phyloP scores from a whole-genome alignment of 2,329 filamentous ascomycete genomes.

The Tolypocladium capitatum region DNA sequence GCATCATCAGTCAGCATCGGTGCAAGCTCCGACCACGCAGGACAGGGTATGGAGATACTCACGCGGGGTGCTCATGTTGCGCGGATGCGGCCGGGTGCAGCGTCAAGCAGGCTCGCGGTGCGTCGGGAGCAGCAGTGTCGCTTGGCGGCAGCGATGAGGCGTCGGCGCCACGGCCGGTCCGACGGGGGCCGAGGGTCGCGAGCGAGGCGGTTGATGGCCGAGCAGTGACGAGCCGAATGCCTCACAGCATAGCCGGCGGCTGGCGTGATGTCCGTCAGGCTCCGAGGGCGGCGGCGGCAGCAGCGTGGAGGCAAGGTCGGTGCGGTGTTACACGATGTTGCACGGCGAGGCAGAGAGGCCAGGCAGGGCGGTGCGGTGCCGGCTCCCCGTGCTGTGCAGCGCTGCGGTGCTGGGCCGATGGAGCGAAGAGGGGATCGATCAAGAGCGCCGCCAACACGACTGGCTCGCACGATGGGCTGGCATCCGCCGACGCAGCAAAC shows the following conservation, averaged over 20 bases:
- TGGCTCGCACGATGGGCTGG: neutral
- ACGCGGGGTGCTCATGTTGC: slow-evolving; percentile 4
- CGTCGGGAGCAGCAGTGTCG: neutral
- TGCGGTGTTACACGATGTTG: neutral
- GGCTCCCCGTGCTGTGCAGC: neutral
- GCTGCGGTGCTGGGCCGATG: neutral
- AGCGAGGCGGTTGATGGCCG: neutral
- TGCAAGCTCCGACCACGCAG: too few species aligned
- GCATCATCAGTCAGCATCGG: neutral
- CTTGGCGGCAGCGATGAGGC: neutral
- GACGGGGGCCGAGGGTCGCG: neutral
- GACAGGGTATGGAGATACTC: neutral
- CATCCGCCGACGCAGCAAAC: neutral
- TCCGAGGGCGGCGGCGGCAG: neutral
- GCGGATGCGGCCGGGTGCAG: neutral
- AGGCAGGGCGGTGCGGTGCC: neutral
- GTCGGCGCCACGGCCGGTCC: too few species aligned
- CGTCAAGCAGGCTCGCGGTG: neutral
- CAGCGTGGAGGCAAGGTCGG: neutral
- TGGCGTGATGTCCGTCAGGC: slow-evolving; percentile 1
- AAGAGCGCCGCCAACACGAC: neutral
- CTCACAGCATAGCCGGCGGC: slow-evolving; percentile 5
- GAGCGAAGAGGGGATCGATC: neutral
- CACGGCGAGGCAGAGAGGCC: neutral
- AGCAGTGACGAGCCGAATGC: neutral